Evolutionary conservation across 2,329 filamentous ascomycete genomes (phyloP), one percentile per base, ranked within the genome.

Genomic region (Cercospora sp.): DNA sequence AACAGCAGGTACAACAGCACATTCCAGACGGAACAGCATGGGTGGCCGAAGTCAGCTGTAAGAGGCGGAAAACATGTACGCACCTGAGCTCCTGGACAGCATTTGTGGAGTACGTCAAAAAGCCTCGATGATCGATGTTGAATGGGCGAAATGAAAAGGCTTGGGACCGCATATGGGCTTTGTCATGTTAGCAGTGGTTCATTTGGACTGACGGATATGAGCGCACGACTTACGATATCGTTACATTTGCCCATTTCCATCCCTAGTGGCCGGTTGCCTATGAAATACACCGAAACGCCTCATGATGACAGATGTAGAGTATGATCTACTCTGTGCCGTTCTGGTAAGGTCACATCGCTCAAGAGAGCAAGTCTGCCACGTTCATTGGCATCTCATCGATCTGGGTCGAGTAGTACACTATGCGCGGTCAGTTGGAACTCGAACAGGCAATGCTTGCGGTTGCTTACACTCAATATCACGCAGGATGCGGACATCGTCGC

Each of bases 371-470:
- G 71, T 80, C 79, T 20, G 79, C 78, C 26, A 80, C 78, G 78
- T 97, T 97, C 94, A 97, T 97, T 18, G 94, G 94, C 94, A 97
- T 97, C 84, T 97, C 94, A 76, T 97, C 94, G 74, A 97, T 97
- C 83, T 97, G 94, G 58, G 94, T 97, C 16, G 92, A 96, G 82
- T 96, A 96, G 83, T 96, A 96, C 77, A 96, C 90, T 93, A 71
- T 59, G 2, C 20, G 16, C 10, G 18, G 26, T 39, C 28, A 64
- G 62, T 36, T 10, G 48, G 65, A 59, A 30, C 33, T 33, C 39
- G 85, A 18, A 10, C 10, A 12, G 55, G 30, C 16, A 33, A 18
- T 20, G 31, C 18, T 36, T 55, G 48, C 12, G 23, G 48, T 20
- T 36, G 55, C 89, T 82, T 84, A 94, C 91, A 83, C 84, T 99